Percentiles rank a stretch among this genome's conserved stretches.
These are phyloP conservation scores for Colletotrichum navitas DNA, from an alignment of 2,329 filamentous ascomycete genomes.

Conservation along the genomic window DNA sequence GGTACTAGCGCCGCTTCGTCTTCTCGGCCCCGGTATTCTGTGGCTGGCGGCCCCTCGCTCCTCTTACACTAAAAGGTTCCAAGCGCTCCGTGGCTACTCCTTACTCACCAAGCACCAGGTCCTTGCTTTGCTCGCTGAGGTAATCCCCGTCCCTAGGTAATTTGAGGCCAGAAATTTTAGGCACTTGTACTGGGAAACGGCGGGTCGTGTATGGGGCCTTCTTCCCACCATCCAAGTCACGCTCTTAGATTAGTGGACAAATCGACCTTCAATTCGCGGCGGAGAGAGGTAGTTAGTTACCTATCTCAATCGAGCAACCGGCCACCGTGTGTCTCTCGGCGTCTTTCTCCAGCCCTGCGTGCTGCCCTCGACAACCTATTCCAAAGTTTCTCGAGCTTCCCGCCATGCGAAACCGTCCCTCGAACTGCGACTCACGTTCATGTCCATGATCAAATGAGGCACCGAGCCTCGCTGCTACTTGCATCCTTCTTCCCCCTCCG, in stretches of 20 bases:
- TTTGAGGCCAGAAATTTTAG: slow-evolving; percentile 39
- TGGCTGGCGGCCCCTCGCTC: slow-evolving; percentile 1
- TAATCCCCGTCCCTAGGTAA: slow-evolving; percentile 31
- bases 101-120: slow-evolving; percentile 1
- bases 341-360: slow-evolving; percentile 9
- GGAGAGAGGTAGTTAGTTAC: slow-evolving; percentile 39
- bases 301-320: slow-evolving; percentile 28
- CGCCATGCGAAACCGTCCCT: slow-evolving; percentile 46
- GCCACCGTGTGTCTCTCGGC: slow-evolving; percentile 25
- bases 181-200: slow-evolving; percentile 30
- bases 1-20: slow-evolving; percentile 24
- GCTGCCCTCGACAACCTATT: slow-evolving; percentile 18
- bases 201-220: slow-evolving; percentile 39
- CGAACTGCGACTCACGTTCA: slow-evolving; percentile 44
- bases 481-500: slow-evolving; percentile 47
- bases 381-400: slow-evolving; percentile 28
- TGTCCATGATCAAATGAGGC: slow-evolving; percentile 55
- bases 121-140: slow-evolving; percentile 35
- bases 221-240: slow-evolving; percentile 41
- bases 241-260: slow-evolving; percentile 42
- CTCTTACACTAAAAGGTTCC: neutral
- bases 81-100: slow-evolving; percentile 1
- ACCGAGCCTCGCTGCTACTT: slow-evolving; percentile 48
- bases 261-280: slow-evolving; percentile 36
- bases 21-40: slow-evolving; percentile 16